Base-by-base conservation (phyloP, 306 rosid species). In the Canavalia ensiformis region DNA sequence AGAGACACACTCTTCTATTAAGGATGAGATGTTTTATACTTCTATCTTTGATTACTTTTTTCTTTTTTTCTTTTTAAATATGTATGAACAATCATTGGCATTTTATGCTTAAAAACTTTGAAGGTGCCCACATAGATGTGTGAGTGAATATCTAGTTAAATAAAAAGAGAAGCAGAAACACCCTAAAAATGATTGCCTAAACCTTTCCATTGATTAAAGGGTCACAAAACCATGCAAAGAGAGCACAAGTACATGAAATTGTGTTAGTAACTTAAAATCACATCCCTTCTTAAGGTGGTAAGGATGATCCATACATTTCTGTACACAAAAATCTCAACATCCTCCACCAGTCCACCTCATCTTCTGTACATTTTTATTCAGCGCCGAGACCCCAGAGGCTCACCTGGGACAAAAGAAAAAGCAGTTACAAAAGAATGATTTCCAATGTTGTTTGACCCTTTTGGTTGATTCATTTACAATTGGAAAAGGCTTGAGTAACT, bases 401-500 rank as follows among this genome's bases (percentile, higher is more conserved):
- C 68, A 69, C 25, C 68, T 56, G 45, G 49, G 80, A 68, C 4
- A 34, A 28, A 50, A 49, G 11, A 51, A 30, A 11, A 45, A 57
- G 4, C 7, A 3, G 29, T 57, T 5, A 75, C 79, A 85, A 67
- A 67, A 69, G 76, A 79, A 84, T 62, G 55, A 50, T 76, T 58
- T 81, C 68, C 72, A 81, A 76, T 80, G 75, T 76, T 54, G 57
- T 77, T 80, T 68, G 25, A 72, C 86, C 79, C 72, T 72, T 84
- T 78, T 44, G 72, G 79, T 56, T 84, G 74, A 67, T 84, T 81
- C 84, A 87, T 87, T 78, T 87, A 87, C 90, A 87, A 67, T 81
- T 84, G 77, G 69, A 58, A 78, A 72, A 77, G 74, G 65, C 82
- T 76, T 59, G 47, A 72, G 62, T 66, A 81, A 62, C 76, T 77